A percentile compares a stretch with the other conserved stretches of the same genome.
Conservation (phyloP, 495 filamentous ascomycete genomes). For the Talaromyces nanjingensis region DNA sequence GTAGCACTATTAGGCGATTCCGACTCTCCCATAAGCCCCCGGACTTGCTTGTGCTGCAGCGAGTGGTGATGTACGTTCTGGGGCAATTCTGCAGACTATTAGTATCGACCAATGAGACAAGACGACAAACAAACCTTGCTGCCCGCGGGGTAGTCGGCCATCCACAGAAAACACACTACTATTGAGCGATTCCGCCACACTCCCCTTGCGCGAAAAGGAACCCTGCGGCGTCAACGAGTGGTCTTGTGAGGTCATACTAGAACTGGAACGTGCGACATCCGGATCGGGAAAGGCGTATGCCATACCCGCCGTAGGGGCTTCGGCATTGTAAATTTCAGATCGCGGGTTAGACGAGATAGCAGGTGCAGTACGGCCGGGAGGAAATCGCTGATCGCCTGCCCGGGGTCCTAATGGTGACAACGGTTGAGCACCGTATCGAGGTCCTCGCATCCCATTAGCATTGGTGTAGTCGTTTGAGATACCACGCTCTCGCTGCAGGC, state of each 20-base stretch:
- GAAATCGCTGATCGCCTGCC: conserved; percentile 45
- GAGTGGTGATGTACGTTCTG: conserved; percentile 63
- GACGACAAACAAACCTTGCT: conserved; percentile 43
- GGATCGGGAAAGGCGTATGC: conserved; percentile 80
- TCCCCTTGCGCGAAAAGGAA: conserved; percentile 59
- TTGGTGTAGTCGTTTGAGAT: conserved; percentile 36
- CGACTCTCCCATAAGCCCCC: conserved; percentile 56
- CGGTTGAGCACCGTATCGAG: conserved; percentile 39
- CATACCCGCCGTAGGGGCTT: conserved; percentile 73
- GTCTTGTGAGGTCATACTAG: conserved; percentile 50
- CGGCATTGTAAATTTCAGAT: conserved; percentile 71
- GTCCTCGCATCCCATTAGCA: conserved; percentile 54
- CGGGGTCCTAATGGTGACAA: conserved; percentile 43
- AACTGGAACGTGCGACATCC: conserved; percentile 50
- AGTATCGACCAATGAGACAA: conserved; percentile 11
- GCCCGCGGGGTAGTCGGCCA: conserved; percentile 61
- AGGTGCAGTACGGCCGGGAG: conserved; percentile 58
- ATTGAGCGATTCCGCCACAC: conserved; percentile 63
- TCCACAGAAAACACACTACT: conserved; percentile 69
- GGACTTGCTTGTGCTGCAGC: conserved; percentile 67
- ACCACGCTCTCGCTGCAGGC: conserved; percentile 50
- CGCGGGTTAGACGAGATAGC: conserved; percentile 70
- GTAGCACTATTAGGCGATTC: conserved; percentile 49
- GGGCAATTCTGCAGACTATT: conserved; percentile 30
- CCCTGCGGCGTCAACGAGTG: conserved; percentile 23